Percentiles rank a stretch among this genome's conserved stretches.
phyloP scores from a whole-genome alignment of 1,284 basidiomycete species.

The Clitocybe nebularis region DNA sequence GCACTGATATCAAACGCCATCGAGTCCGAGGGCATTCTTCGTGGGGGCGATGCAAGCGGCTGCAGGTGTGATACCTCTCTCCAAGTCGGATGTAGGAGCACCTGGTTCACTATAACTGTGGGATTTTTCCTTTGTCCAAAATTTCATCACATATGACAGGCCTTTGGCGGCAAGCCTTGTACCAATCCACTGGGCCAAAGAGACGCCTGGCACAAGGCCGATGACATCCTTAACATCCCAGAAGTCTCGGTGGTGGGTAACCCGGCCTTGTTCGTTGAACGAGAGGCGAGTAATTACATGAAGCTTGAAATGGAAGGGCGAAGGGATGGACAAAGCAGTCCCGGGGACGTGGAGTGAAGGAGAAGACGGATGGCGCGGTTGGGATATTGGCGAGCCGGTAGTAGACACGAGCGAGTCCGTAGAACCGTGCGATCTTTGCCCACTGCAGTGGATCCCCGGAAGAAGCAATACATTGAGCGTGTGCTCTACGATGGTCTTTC shows the following conservation, averaged over 20 bases:
- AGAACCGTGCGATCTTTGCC: slow-evolving; percentile 25
- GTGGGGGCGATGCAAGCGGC: slow-evolving; percentile 13
- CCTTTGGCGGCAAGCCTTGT: slow-evolving; percentile 55
- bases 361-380: slow-evolving; percentile 23
- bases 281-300: slow-evolving; percentile 64
- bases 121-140: slow-evolving; percentile 23
- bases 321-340: slow-evolving; percentile 52
- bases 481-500: slow-evolving; percentile 68
- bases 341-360: slow-evolving; percentile 49
- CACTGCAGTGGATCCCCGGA: slow-evolving; percentile 46
- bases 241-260: slow-evolving; percentile 70
- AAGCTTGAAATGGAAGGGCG: slow-evolving; percentile 66
- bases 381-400: slow-evolving; percentile 19
- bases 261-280: slow-evolving; percentile 72
- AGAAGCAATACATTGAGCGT: slow-evolving; percentile 55
- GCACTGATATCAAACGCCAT: slow-evolving; percentile 16
- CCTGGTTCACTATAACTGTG: slow-evolving; percentile 15
- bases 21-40: slow-evolving; percentile 22
- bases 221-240: slow-evolving; percentile 73
- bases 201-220: slow-evolving; percentile 63
- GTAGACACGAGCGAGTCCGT: slow-evolving; percentile 31
- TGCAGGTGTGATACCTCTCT: slow-evolving; percentile 17
- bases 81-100: slow-evolving; percentile 17
- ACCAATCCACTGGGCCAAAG: slow-evolving; percentile 61
- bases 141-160: slow-evolving; percentile 39